Evolutionary conservation across 2,329 filamentous ascomycete species (phyloP), one percentile per base, ranked within the genome.

Genomic region (Pyrenochaeta sp.): DNA sequence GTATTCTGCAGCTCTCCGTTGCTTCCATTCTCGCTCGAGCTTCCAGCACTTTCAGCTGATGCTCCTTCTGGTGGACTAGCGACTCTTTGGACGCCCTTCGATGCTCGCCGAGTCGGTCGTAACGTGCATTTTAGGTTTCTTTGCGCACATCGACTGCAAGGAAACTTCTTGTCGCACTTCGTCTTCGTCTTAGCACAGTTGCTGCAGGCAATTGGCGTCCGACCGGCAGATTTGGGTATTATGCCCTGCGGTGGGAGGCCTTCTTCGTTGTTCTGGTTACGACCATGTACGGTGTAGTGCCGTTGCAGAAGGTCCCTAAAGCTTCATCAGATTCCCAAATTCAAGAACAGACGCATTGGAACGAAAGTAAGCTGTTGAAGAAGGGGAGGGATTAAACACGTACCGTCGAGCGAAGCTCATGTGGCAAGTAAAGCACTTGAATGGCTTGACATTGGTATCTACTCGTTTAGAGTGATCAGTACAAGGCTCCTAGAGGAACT

Each of bases 401-500:
- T 69, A 84, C 82, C 82, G 77, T 62, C 82, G 75, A 62, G 82
- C 82, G 66, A 84, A 84, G 56, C 81, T 83, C 82, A 84, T 84
- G 59, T 84, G 82, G 66, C 82, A 84, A 36, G 80, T 83, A 58
- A 82, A 82, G 71, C 82, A 84, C 73, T 83, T 84, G 77, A 83
- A 84, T 2, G 82, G 82, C 72, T 84, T 84, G n/a, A 84, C 81
- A 67, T 84, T 83, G 53, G 82, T 84, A 62, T 84, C 81, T 83
- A 64, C 9, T 56, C 46, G 25, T 47, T 12, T 12, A 19, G 19
- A 42, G 46, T 40, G 36, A 49, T 59, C 40, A 62, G 57, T 22
- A 27, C 32, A 39, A 28, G 40, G 27, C n/a, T 19, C 32, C 7
- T 52, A 27, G 32, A 22, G 49, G 52, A 45, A 50, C 30, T 32